These are phyloP conservation scores for Corniculantispora saksenae DNA, from an alignment of 2,329 filamentous ascomycete species.

Conservation along the genomic window DNA sequence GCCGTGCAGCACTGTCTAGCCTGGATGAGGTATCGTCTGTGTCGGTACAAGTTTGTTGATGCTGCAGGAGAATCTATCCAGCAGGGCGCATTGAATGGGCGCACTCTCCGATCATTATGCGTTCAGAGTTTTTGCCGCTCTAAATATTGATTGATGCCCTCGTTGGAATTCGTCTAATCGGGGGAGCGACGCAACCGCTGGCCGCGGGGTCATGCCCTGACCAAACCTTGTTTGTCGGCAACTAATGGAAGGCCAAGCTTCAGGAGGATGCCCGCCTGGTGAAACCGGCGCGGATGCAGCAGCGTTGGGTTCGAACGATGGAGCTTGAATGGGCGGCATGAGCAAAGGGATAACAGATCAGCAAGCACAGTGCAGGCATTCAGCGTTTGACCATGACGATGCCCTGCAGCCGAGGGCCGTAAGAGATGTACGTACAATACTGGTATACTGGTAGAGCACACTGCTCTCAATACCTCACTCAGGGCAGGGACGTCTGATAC, in stretches of 20 bases:
- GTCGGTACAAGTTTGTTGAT: not conserved
- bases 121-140: not conserved
- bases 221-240: not conserved
- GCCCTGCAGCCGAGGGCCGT: not conserved
- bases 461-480: no score
- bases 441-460: no score
- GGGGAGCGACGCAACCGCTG: not conserved
- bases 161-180: not conserved
- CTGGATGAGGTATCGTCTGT: not conserved
- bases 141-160: not conserved
- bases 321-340: not conserved
- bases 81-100: not conserved
- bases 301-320: not conserved
- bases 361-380: constrained; percentile 8
- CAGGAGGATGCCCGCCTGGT: constrained; percentile 1
- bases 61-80: not conserved
- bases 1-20: not conserved
- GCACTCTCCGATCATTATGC: not conserved
- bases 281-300: constrained; percentile 3
- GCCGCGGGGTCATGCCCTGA: not conserved
- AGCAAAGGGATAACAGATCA: constrained; percentile 11
- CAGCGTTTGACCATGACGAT: not conserved
- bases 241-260: not conserved
- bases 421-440: no score
- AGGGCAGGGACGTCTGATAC: not conserved